A percentile compares a stretch with the other conserved stretches of the same genome.
phyloP scores from a whole-genome alignment of 306 rosid species.

The Pyrus bretschneideri region DNA sequence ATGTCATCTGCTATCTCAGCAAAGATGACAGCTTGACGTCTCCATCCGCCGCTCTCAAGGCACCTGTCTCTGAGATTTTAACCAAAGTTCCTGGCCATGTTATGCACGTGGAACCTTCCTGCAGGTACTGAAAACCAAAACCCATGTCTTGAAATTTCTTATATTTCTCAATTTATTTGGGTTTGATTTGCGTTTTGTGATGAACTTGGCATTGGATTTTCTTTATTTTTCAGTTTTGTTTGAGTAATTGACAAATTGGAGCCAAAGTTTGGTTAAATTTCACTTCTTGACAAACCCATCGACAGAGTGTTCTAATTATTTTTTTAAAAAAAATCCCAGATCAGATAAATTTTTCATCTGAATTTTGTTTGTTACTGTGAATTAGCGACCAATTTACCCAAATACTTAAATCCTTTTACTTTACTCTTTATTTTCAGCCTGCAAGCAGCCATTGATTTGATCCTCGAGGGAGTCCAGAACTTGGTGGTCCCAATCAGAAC shows the following conservation, averaged over 20 bases:
- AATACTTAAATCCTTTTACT: not conserved
- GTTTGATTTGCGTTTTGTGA: not conserved
- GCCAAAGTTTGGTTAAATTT: not conserved
- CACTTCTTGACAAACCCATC: not conserved
- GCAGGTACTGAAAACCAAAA: conserved; percentile 40
- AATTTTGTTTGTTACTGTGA: not conserved
- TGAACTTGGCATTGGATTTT: not conserved
- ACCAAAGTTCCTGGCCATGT: conserved; percentile 38
- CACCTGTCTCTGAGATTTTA: conserved; percentile 55
- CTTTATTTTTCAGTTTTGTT: not conserved
- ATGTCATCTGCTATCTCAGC: conserved; percentile 65
- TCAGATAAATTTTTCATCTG: not conserved
- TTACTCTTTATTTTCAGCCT: conserved; percentile 36
- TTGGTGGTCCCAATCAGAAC: conserved; percentile 63
- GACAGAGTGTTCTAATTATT: not conserved
- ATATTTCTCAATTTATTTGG: not conserved
- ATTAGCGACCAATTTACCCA: not conserved
- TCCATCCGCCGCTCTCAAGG: conserved; percentile 55
- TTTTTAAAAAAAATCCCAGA: not conserved
- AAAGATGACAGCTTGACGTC: conserved; percentile 41
- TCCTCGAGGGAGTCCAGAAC: conserved; percentile 82
- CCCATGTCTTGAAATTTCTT: not conserved
- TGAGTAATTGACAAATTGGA: not conserved
- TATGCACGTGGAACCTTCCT: conserved; percentile 60
- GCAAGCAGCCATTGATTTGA: conserved; percentile 75